Conservation (phyloP, 1,284 basidiomycete species). For the Rhodotorula sp. region DNA sequence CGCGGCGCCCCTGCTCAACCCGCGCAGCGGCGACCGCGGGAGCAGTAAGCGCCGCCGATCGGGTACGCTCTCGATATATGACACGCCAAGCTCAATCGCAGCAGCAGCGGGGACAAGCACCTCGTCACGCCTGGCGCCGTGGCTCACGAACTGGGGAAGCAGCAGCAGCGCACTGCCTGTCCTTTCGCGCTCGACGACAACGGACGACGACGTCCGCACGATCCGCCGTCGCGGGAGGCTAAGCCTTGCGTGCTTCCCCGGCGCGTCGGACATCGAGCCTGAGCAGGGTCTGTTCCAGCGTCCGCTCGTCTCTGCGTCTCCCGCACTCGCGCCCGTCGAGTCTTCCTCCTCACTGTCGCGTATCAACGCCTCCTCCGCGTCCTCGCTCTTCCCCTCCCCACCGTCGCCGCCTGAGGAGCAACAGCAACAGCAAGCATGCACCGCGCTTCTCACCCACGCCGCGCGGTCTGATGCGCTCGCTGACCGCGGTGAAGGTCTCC, state of each 20-base stretch:
- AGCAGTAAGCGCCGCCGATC: conserved; percentile 10
- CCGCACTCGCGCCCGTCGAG: too few relatives aligned
- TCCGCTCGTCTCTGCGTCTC: background rate
- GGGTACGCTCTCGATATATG: background rate
- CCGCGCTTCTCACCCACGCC: background rate
- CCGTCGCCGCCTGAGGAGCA: background rate
- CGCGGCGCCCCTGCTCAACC: background rate
- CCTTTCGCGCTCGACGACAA: background rate
- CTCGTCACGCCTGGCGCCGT: background rate
- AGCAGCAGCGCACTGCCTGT: background rate
- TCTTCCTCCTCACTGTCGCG: too few relatives aligned
- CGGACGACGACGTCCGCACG: background rate
- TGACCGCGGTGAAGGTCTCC: background rate
- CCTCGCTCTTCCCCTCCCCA: background rate
- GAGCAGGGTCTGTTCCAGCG: background rate
- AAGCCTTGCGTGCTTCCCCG: background rate
- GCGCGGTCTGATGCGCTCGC: conserved; percentile 2
- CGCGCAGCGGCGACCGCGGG: background rate
- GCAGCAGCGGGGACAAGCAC: background rate
- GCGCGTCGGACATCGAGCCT: background rate
- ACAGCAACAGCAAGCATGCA: background rate
- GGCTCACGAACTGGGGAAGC: background rate
- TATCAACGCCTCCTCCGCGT: too few relatives aligned
- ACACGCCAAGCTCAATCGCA: background rate
- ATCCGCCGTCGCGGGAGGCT: background rate